These are phyloP conservation scores for Lactarius vividus DNA, from an alignment of 768 basidiomycete genomes.

Conservation along the genomic window DNA sequence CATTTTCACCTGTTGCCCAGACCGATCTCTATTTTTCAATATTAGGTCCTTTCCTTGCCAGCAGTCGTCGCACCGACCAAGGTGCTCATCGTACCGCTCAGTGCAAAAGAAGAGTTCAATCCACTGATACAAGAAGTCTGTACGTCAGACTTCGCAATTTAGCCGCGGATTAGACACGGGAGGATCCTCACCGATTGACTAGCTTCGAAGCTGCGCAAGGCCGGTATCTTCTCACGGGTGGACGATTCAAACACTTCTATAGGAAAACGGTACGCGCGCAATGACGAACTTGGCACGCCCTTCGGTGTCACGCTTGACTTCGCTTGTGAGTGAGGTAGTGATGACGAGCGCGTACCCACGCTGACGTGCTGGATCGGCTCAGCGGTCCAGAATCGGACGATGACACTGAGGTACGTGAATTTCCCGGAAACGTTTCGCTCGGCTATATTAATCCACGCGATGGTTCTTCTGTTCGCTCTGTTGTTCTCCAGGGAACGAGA, in stretches of 20 bases:
- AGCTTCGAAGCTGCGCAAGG: conserved; percentile 85
- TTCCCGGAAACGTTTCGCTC: conserved; percentile 5
- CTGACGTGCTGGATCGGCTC: conserved; percentile 25
- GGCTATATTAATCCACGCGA: conserved; percentile 11
- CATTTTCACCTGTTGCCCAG: conserved; percentile 2
- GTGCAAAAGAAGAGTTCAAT: conserved; percentile 77
- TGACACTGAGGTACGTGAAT: conserved; percentile 79
- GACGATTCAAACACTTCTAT: conserved; percentile 96
- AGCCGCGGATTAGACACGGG: conserved; percentile 11
- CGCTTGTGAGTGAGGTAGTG: conserved; percentile 56
- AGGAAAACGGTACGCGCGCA: conserved; percentile 95
- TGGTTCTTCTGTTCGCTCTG: conserved; percentile 10
- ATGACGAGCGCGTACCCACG: conserved; percentile 19
- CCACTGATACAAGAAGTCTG: conserved; percentile 87
- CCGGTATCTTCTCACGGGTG: conserved; percentile 88
- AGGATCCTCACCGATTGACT: conserved; percentile 28
- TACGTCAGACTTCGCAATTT: conserved; percentile 42
- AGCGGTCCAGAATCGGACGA: conserved; percentile 90
- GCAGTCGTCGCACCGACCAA: conserved; percentile 92
- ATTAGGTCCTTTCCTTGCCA: conserved; percentile 86
- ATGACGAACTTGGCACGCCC: conserved; percentile 98
- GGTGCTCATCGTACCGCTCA: conserved; percentile 93
- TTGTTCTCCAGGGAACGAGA: conserved; percentile 73
- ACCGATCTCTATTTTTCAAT: conserved; percentile 25
- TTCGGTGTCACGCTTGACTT: conserved; percentile 97